Evolutionary conservation across 192 early-diverging fungal species (phyloP).

Genomic region (Gaertneriomyces sp.): DNA sequence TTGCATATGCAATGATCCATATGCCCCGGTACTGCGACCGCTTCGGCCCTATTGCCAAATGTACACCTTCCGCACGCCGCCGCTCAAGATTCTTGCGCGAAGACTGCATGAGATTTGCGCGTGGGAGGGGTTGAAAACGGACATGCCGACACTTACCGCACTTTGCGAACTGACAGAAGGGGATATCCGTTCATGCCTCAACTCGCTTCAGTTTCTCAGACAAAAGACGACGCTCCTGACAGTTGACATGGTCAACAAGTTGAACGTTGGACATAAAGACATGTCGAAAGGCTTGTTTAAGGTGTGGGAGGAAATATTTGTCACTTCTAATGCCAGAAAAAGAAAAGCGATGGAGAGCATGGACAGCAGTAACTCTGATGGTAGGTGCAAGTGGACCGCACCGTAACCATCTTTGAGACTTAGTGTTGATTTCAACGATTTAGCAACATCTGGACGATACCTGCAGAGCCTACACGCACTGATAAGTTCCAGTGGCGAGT

Average conservation of each 20-base stretch:
- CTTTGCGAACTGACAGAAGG: conserved; percentile 76
- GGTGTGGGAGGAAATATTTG: conserved; percentile 85
- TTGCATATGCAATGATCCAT: conserved; percentile 98
- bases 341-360: background rate
- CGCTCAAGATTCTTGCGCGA: conserved; percentile 59
- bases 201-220: conserved; percentile 71
- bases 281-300: conserved; percentile 68
- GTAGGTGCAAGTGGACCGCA: no score
- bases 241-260: conserved; percentile 27
- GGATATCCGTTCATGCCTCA: conserved; percentile 85
- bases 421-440: background rate
- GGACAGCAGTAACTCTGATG: no score
- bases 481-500: conserved; percentile 69
- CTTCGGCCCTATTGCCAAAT: conserved; percentile 75
- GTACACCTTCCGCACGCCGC: conserved; percentile 64
- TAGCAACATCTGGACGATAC: conserved; percentile 40
- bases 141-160: conserved; percentile 69
- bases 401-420: background rate
- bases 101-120: conserved; percentile 79
- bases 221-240: conserved; percentile 27
- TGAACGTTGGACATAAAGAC: conserved; percentile 74
- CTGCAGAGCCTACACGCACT: conserved; percentile 48
- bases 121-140: conserved; percentile 66
- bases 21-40: conserved; percentile 81
- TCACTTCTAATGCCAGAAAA: background rate